phyloP scores from a whole-genome alignment of 2,329 filamentous ascomycete genomes.

The Aspergillus hortae region DNA sequence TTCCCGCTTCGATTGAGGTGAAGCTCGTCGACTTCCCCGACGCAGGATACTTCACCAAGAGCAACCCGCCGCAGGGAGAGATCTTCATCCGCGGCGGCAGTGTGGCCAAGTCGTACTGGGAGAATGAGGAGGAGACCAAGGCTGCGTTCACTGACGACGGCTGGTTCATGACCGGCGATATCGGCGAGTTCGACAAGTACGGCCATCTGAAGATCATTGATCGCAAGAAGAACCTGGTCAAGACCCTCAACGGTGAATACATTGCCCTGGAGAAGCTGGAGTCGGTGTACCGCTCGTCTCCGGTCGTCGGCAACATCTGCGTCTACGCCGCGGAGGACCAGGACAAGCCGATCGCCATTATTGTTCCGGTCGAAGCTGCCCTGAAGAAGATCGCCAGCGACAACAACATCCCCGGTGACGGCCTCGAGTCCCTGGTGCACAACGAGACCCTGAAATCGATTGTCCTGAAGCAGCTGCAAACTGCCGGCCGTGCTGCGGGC shows the following conservation, averaged over 20 bases:
- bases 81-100: slow-evolving; percentile 80
- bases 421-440: slow-evolving; percentile 63
- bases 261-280: slow-evolving; percentile 96
- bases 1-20: slow-evolving; percentile 73
- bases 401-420: slow-evolving; percentile 61
- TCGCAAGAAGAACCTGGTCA: slow-evolving; percentile 97
- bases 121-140: slow-evolving; percentile 80
- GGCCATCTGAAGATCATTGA: slow-evolving; percentile 87
- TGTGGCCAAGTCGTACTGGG: slow-evolving; percentile 74
- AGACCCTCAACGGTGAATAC: slow-evolving; percentile 93
- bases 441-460: slow-evolving; percentile 40
- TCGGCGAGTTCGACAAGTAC: slow-evolving; percentile 78
- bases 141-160: slow-evolving; percentile 76
- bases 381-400: slow-evolving; percentile 55
- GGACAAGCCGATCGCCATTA: slow-evolving; percentile 76
- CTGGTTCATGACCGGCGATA: slow-evolving; percentile 97
- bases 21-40: slow-evolving; percentile 91
- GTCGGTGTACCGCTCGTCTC: slow-evolving; percentile 76
- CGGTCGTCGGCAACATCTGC: slow-evolving; percentile 82
- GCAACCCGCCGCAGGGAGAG: slow-evolving; percentile 81
- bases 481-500: slow-evolving; percentile 32
- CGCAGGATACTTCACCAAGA: slow-evolving; percentile 75
- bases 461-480: slow-evolving; percentile 40
- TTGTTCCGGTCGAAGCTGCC: slow-evolving; percentile 59
- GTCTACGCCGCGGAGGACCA: slow-evolving; percentile 74